Evolutionary conservation across 352 stramenopile genomes (phyloP).

Genomic region (Vaucheria bursata): DNA sequence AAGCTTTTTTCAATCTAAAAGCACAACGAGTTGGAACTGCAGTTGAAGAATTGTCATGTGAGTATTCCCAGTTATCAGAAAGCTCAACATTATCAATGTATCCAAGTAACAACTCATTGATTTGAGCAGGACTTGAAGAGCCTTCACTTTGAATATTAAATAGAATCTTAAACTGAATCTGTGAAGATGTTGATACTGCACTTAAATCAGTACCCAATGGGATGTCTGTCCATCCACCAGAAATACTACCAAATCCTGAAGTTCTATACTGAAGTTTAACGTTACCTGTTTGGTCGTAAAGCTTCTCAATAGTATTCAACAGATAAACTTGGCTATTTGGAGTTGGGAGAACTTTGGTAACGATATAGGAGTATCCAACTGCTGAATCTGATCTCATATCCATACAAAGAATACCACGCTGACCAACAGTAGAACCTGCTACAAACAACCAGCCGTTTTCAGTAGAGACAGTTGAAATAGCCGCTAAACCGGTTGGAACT

Average conservation of each 20-base stretch:
- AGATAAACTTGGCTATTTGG: constrained; percentile 1
- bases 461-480: neutral
- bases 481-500: neutral
- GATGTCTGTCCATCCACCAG: neutral
- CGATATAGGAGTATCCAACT: constrained; percentile 2
- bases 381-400: neutral
- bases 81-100: constrained; percentile 1
- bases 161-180: constrained; percentile 4
- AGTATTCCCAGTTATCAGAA: constrained; percentile 6
- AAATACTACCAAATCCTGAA: constrained; percentile 4
- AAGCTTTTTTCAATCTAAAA: constrained; percentile 8
- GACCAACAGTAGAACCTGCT: neutral
- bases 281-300: constrained; percentile 4
- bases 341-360: neutral
- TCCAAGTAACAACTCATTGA: neutral
- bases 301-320: neutral
- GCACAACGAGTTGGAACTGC: constrained; percentile 1
- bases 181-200: neutral
- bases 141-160: constrained; percentile 1
- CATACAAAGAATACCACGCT: neutral
- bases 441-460: neutral
- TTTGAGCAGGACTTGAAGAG: neutral
- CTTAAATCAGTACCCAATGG: neutral
- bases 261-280: constrained; percentile 1
- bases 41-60: constrained; percentile 3